These are phyloP conservation scores for Cryphonectria radicalis DNA, from an alignment of 2,329 filamentous ascomycete species.

Conservation along the genomic window DNA sequence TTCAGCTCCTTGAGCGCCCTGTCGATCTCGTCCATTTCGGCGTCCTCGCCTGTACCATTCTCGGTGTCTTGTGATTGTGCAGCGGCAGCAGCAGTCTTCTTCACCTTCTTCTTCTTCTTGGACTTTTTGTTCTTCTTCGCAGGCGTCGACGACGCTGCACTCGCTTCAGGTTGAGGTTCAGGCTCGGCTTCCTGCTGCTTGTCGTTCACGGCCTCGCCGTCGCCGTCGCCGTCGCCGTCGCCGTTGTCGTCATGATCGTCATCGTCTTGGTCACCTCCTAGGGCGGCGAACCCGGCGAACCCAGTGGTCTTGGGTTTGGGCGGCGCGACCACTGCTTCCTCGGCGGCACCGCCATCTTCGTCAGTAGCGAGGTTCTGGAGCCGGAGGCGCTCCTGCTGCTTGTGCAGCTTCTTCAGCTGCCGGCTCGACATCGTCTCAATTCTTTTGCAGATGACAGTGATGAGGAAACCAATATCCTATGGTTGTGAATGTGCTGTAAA, in stretches of 20 bases:
- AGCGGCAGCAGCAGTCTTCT: constrained; percentile 47
- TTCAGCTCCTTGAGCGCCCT: constrained; percentile 56
- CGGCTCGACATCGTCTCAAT: constrained; percentile 51
- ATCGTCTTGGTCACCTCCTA: constrained; percentile 49
- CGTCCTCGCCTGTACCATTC: constrained; percentile 27
- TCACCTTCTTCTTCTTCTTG: constrained; percentile 45
- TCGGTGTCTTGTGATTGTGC: constrained; percentile 22
- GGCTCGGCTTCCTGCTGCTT: constrained; percentile 29
- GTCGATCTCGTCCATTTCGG: constrained; percentile 59
- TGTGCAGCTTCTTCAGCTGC: constrained; percentile 56
- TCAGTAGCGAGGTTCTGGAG: constrained; percentile 30
- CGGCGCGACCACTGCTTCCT: constrained; percentile 39
- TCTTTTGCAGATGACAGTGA: background rate
- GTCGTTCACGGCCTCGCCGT: constrained; percentile 28
- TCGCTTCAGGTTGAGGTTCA: constrained; percentile 28
- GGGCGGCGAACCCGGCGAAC: constrained; percentile 56
- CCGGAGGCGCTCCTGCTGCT: constrained; percentile 51
- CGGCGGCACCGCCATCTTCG: constrained; percentile 30
- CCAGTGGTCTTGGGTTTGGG: constrained; percentile 49
- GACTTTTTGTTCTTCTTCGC: constrained; percentile 43
- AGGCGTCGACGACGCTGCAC: constrained; percentile 30
- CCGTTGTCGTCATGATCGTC: constrained; percentile 43
- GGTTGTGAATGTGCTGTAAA: no score
- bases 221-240: constrained; percentile 34
- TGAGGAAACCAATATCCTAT: no score